A percentile compares a stretch with the other conserved stretches of the same genome.
Conservation (phyloP, 2,329 filamentous ascomycete species). For the Sporothrix schenckii region DNA sequence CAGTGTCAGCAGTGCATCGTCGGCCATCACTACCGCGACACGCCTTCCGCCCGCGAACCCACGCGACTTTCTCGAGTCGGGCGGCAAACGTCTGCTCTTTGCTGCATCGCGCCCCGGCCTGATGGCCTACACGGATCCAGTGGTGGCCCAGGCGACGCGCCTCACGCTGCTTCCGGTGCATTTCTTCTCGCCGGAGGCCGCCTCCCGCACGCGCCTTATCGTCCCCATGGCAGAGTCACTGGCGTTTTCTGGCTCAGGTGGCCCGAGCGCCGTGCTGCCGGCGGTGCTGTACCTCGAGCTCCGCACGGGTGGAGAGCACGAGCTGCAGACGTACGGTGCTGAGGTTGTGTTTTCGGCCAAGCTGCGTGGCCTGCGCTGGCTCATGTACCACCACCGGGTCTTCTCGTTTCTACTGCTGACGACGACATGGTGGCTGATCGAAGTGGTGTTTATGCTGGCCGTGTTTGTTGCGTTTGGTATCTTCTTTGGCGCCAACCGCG, state of each 20-base stretch:
- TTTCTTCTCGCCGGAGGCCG: slow-evolving; percentile 63
- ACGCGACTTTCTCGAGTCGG: slow-evolving; percentile 43
- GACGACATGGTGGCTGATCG: slow-evolving; percentile 73
- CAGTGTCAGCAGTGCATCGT: slow-evolving; percentile 2
- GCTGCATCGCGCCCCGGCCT: slow-evolving; percentile 74
- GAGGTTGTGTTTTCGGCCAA: slow-evolving; percentile 71
- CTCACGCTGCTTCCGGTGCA: slow-evolving; percentile 69
- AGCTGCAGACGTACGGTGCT: slow-evolving; percentile 75
- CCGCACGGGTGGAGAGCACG: slow-evolving; percentile 54
- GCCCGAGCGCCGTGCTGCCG: slow-evolving; percentile 46
- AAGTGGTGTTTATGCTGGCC: slow-evolving; percentile 66
- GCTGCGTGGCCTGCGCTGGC: slow-evolving; percentile 74
- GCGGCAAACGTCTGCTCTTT: slow-evolving; percentile 54
- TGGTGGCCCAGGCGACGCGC: slow-evolving; percentile 65
- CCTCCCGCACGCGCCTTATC: slow-evolving; percentile 64
- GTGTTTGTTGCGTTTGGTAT: slow-evolving; percentile 63
- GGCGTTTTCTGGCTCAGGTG: slow-evolving; percentile 56
- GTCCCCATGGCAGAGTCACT: slow-evolving; percentile 75
- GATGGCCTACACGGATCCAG: slow-evolving; percentile 74
- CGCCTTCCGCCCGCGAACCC: slow-evolving; percentile 37
- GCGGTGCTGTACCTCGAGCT: slow-evolving; percentile 63
- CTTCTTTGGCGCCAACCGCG: slow-evolving; percentile 29
- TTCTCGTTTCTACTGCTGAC: slow-evolving; percentile 70
- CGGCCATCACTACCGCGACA: slow-evolving; percentile 36
- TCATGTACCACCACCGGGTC: slow-evolving; percentile 84